Percentiles rank a stretch among this genome's conserved stretches.
Evolutionary conservation across 2,329 filamentous ascomycete genomes (phyloP).

Genomic region (Xylariaceae sp.): DNA sequence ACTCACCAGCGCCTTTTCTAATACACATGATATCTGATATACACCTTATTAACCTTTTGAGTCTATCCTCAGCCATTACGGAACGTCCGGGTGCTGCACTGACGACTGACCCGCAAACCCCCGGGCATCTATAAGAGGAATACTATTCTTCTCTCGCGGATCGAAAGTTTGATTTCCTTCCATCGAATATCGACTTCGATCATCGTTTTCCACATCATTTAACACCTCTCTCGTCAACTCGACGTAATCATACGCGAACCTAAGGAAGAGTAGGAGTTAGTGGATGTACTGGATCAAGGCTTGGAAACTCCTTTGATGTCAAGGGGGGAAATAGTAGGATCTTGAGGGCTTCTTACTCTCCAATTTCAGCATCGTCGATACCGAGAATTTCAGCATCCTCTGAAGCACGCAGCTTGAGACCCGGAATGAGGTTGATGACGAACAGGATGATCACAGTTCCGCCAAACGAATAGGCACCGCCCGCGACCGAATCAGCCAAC

Average conservation of each 20-base stretch:
- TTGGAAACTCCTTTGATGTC: too few relatives aligned
- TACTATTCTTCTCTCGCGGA: constrained; percentile 46
- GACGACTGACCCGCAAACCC: constrained; percentile 36
- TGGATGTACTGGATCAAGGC: too few relatives aligned
- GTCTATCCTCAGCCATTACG: constrained; percentile 5
- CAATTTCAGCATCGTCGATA: constrained; percentile 86
- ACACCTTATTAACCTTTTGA: not conserved
- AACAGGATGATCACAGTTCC: constrained; percentile 77
- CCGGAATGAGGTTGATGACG: constrained; percentile 73
- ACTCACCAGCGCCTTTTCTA: constrained; percentile 2
- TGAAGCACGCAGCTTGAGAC: constrained; percentile 66
- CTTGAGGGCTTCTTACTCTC: too few relatives aligned
- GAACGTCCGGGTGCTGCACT: constrained; percentile 27
- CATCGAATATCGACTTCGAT: constrained; percentile 41
- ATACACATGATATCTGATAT: constrained; percentile 9
- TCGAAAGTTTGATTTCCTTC: constrained; percentile 37
- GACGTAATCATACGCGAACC: constrained; percentile 90
- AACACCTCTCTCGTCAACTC: constrained; percentile 58
- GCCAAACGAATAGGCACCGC: constrained; percentile 73
- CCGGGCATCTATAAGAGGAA: constrained; percentile 44
- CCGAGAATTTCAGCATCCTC: constrained; percentile 79
- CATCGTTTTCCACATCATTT: constrained; percentile 44
- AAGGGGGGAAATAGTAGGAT: too few relatives aligned
- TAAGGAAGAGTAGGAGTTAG: too few relatives aligned
- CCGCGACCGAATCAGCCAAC: constrained; percentile 73